Percentiles rank a stretch among this genome's conserved stretches.
phyloP scores from a whole-genome alignment of 805 yeast genomes.

The Candida pini region DNA sequence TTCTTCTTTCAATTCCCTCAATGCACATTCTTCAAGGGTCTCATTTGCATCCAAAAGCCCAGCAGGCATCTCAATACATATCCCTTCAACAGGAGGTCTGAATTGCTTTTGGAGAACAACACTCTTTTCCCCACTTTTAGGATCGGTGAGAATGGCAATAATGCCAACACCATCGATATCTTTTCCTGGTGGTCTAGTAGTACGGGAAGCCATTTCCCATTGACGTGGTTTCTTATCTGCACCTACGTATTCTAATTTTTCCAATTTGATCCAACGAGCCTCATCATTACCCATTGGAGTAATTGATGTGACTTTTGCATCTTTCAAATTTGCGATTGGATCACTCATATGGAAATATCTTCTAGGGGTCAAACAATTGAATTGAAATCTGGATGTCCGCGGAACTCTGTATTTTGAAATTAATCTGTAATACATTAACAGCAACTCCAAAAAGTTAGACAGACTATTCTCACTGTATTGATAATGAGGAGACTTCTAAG shows the following conservation, averaged over 20 bases:
- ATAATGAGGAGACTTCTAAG: too few relatives aligned
- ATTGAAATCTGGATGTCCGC: too few relatives aligned
- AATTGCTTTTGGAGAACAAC: constrained; percentile 79
- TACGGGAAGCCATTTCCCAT: constrained; percentile 89
- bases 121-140: constrained; percentile 28
- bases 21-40: constrained; percentile 70
- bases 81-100: constrained; percentile 86
- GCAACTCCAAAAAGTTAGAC: too few relatives aligned
- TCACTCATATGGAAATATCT: neutral
- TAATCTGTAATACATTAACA: too few relatives aligned
- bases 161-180: constrained; percentile 90
- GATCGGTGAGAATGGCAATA: constrained; percentile 58
- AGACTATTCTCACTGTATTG: too few relatives aligned
- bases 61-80: constrained; percentile 92
- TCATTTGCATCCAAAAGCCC: constrained; percentile 88
- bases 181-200: constrained; percentile 59
- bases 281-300: constrained; percentile 34
- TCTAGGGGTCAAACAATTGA: too few relatives aligned
- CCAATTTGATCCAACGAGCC: constrained; percentile 64
- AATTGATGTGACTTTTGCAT: constrained; percentile 24
- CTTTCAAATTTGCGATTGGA: constrained; percentile 12
- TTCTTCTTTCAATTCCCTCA: constrained; percentile 84
- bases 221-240: constrained; percentile 65
- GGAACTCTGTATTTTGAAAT: too few relatives aligned
- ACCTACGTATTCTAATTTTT: constrained; percentile 63